These are phyloP conservation scores for Cystoderma amianthinum DNA, from an alignment of 768 basidiomycete genomes.

Conservation along the genomic window DNA sequence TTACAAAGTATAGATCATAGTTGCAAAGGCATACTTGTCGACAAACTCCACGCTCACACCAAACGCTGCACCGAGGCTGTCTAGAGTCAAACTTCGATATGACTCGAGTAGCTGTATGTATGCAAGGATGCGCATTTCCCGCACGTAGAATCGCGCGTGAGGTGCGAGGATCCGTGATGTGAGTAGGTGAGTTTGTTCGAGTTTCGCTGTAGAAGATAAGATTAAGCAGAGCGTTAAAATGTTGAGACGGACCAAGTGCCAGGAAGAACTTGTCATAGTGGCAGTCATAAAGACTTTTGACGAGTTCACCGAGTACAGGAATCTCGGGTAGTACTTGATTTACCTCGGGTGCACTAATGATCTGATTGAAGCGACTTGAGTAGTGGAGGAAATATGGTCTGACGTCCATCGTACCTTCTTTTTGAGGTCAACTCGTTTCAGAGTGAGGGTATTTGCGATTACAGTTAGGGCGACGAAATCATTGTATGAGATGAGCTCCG, in stretches of 20 bases:
- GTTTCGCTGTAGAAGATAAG: constrained; percentile 47
- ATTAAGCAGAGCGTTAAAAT: constrained; percentile 3
- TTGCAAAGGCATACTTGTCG: constrained; percentile 73
- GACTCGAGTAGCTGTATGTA: constrained; percentile 89
- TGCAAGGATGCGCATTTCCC: constrained; percentile 94
- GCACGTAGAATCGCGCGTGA: constrained; percentile 84
- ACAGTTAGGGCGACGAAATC: constrained; percentile 87
- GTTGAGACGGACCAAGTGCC: constrained; percentile 57
- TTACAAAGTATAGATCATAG: too few relatives aligned
- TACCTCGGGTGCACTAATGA: constrained; percentile 85
- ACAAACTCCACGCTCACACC: constrained; percentile 87
- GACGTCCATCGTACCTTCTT: constrained; percentile 56
- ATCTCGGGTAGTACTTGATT: constrained; percentile 77
- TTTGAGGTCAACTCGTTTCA: constrained; percentile 83
- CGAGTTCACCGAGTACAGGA: constrained; percentile 75
- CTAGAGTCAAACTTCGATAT: constrained; percentile 84
- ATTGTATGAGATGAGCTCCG: constrained; percentile 81
- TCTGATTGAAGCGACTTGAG: constrained; percentile 33
- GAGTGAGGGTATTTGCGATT: constrained; percentile 66
- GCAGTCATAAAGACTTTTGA: constrained; percentile 85
- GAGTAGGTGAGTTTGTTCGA: constrained; percentile 84
- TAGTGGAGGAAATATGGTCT: not conserved
- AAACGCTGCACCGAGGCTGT: constrained; percentile 80
- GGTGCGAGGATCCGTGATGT: constrained; percentile 81
- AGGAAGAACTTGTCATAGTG: constrained; percentile 94